Evolutionary conservation across 2,329 filamentous ascomycete genomes (phyloP).

Genomic region (Colletotrichum chlorophyti): DNA sequence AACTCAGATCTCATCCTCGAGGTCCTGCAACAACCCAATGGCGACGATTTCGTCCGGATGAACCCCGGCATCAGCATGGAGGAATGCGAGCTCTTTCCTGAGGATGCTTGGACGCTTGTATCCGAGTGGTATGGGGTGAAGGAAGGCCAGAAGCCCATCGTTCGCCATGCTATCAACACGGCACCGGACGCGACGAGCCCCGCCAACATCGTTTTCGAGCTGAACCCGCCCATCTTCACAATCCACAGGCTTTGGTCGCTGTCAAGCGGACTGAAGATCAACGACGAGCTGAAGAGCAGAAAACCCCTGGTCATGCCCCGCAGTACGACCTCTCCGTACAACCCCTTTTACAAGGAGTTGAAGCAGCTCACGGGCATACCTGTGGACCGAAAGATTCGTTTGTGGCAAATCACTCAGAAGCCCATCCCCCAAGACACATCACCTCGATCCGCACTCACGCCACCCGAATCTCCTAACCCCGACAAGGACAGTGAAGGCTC

Average conservation of each 20-base stretch:
- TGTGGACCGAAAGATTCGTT: slow-evolving; percentile 73
- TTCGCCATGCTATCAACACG: slow-evolving; percentile 80
- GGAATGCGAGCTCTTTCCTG: slow-evolving; percentile 79
- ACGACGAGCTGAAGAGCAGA: slow-evolving; percentile 66
- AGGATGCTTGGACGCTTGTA: slow-evolving; percentile 82
- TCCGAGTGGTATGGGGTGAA: slow-evolving; percentile 82
- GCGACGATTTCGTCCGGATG: slow-evolving; percentile 73
- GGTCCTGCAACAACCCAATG: slow-evolving; percentile 56
- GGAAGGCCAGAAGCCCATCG: slow-evolving; percentile 73
- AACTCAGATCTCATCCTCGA: slow-evolving; percentile 82
- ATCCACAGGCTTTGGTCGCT: slow-evolving; percentile 79
- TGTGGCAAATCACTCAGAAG: slow-evolving; percentile 70
- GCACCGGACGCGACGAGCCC: slow-evolving; percentile 59
- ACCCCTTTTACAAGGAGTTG: slow-evolving; percentile 77
- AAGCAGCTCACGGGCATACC: slow-evolving; percentile 76
- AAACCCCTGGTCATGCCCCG: slow-evolving; percentile 70
- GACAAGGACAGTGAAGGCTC: slow-evolving; percentile 37
- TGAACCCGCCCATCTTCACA: slow-evolving; percentile 84
- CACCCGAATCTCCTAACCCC: slow-evolving; percentile 46
- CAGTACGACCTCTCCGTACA: slow-evolving; percentile 73
- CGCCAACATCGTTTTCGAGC: slow-evolving; percentile 80
- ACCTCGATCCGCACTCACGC: slow-evolving; percentile 44
- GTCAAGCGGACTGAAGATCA: slow-evolving; percentile 60
- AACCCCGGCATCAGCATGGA: slow-evolving; percentile 72
- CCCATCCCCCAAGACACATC: slow-evolving; percentile 43